These are phyloP conservation scores for Acacia pycnantha DNA, from an alignment of 331 rosid species.

Conservation along the genomic window DNA sequence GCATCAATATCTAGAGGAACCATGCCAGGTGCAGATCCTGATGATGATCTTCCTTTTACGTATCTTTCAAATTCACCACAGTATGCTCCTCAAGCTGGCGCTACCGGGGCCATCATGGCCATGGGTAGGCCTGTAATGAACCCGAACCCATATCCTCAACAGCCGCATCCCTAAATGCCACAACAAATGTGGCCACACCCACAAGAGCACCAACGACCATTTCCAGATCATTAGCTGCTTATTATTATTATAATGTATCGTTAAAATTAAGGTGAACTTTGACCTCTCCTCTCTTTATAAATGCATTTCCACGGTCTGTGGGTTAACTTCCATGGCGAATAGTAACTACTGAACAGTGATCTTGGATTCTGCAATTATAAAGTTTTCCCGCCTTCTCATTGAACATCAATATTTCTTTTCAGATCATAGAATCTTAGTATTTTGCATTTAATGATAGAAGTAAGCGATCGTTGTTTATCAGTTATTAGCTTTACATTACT, in stretches of 20 bases:
- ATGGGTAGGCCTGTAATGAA: conserved; percentile 76
- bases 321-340: conserved; percentile 23
- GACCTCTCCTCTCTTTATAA: conserved; percentile 8
- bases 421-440: too few species aligned
- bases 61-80: conserved; percentile 48
- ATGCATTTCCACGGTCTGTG: conserved; percentile 14
- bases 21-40: too few species aligned
- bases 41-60: too few species aligned
- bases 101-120: conserved; percentile 71
- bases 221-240: conserved; percentile 59
- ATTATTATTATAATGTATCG: neutral
- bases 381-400: too few species aligned
- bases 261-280: conserved; percentile 37
- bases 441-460: too few species aligned
- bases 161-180: conserved; percentile 61
- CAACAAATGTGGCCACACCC: conserved; percentile 77
- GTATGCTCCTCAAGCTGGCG: conserved; percentile 53
- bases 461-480: too few species aligned
- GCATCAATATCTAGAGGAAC: too few species aligned
- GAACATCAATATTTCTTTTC: too few species aligned
- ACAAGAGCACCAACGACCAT: conserved; percentile 60
- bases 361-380: conserved; percentile 14
- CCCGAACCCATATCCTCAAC: conserved; percentile 58
- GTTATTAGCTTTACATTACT: too few species aligned
- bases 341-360: conserved; percentile 18